Conservation (phyloP, 2,329 filamentous ascomycete genomes). For the Teratosphaeria zuluensis region DNA sequence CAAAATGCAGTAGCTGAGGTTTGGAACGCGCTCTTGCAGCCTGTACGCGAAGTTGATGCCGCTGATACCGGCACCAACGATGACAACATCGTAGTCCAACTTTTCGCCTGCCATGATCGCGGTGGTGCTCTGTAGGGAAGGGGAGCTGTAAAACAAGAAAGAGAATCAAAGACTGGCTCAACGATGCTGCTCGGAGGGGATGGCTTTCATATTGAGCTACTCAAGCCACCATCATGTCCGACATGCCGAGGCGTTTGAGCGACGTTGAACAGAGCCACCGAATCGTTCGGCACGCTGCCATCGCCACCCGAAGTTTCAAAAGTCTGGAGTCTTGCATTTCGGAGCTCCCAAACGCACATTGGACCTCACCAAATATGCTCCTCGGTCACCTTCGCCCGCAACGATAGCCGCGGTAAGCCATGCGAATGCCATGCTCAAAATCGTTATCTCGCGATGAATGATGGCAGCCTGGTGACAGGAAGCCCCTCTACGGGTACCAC, state of each 20-base stretch:
- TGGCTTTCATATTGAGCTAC: background rate
- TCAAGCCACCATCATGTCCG: background rate
- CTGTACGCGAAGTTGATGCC: conserved; percentile 68
- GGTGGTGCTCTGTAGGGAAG: background rate
- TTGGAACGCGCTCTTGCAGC: conserved; percentile 37
- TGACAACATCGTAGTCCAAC: conserved; percentile 38
- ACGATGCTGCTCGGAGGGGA: background rate
- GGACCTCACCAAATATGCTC: background rate
- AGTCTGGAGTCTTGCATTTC: background rate
- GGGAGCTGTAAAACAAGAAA: background rate
- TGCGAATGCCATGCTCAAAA: background rate
- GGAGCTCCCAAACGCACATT: too few species aligned
- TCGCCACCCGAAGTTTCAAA: background rate
- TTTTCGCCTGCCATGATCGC: background rate
- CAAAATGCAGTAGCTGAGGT: conserved; percentile 53
- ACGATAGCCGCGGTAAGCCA: background rate
- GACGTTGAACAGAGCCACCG: background rate
- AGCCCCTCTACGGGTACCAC: background rate
- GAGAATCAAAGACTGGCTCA: background rate
- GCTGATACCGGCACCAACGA: conserved; percentile 64
- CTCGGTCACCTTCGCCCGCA: background rate
- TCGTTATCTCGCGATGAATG: background rate
- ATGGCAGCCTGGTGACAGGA: background rate
- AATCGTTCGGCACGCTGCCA: background rate
- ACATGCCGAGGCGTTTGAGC: background rate